Evolutionary conservation across 73 alveolate genomes (phyloP), one percentile per base, ranked within the genome.

Genomic region (Paramecium biaurelia): DNA sequence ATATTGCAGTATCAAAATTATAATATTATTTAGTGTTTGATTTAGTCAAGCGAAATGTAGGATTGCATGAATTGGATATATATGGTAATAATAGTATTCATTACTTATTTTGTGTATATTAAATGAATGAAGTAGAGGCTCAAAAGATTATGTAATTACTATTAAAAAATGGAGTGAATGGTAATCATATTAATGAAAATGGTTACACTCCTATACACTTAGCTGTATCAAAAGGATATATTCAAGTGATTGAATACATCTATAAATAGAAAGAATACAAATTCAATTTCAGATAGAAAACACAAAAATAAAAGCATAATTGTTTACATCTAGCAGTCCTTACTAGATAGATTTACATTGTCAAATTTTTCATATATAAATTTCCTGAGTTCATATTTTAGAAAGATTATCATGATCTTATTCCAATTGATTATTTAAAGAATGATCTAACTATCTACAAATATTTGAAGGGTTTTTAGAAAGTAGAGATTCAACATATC

Each of bases 21-120:
- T 47, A 79, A 34, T 79, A 79, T 63, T 79, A 79, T 79, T 79
- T 79, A 47, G 90, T 79, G 20, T 24, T 79, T 43, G 90, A 79
- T 79, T 79, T 79, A 79, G 11, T 79, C 32, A 79, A 79, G 43
- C 45, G 74, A 5, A 42, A 42, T 20, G 90, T 41, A 10, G 11
- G 42, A 41, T 21, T 79, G 18, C 23, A 14, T 79, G 45, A 79
- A 45, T 26, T 43, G 10, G 90, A 79, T 20, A 42, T 79, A 0
- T 79, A 79, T 42, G 74, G 74, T 23, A 79, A 79, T 79, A 79
- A 79, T 79, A 18, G 76, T 41, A 41, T 79, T 18, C 90, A 79
- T 45, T 79, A 79, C 56, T 47, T 79, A 45, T 79, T 38, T 79
- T 79, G 56, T 20, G 90, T 79, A 4, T 79, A 43, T 47, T 47